Conservation (phyloP, 2,329 filamentous ascomycete species). For the Gaeumannomyces sp. region DNA sequence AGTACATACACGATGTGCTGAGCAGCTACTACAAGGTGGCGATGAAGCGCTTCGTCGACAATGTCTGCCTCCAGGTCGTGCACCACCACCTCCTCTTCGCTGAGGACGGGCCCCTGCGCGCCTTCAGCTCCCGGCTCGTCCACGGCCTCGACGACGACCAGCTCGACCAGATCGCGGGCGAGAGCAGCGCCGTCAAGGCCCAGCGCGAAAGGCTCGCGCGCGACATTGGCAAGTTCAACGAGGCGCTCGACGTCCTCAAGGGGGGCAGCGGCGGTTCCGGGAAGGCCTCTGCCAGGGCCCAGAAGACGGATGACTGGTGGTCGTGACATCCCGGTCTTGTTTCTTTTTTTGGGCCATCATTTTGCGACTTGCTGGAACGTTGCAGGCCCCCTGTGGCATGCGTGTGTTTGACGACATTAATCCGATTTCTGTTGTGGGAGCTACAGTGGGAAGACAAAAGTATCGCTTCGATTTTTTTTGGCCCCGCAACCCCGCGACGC, state of each 20-base stretch:
- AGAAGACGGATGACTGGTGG: too few species aligned
- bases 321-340: too few species aligned
- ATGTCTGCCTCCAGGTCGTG: constrained; percentile 32
- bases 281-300: too few species aligned
- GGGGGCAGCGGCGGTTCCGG: too few species aligned
- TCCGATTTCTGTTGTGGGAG: too few species aligned
- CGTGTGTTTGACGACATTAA: too few species aligned
- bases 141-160: constrained; percentile 2
- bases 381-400: too few species aligned
- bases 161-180: constrained; percentile 7
- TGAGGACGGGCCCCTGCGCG: constrained; percentile 11
- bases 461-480: too few species aligned
- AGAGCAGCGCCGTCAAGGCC: not conserved
- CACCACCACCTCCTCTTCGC: constrained; percentile 13
- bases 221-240: not conserved
- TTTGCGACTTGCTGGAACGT: too few species aligned
- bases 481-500: too few species aligned
- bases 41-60: constrained; percentile 55
- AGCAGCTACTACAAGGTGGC: constrained; percentile 56
- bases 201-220: constrained; percentile 2
- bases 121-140: constrained; percentile 4
- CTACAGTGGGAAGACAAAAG: too few species aligned
- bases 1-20: constrained; percentile 55
- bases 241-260: constrained; percentile 3
- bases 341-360: too few species aligned